Evolutionary conservation across 2,329 filamentous ascomycete genomes (phyloP).

Genomic region (Leptographium wingfieldii): DNA sequence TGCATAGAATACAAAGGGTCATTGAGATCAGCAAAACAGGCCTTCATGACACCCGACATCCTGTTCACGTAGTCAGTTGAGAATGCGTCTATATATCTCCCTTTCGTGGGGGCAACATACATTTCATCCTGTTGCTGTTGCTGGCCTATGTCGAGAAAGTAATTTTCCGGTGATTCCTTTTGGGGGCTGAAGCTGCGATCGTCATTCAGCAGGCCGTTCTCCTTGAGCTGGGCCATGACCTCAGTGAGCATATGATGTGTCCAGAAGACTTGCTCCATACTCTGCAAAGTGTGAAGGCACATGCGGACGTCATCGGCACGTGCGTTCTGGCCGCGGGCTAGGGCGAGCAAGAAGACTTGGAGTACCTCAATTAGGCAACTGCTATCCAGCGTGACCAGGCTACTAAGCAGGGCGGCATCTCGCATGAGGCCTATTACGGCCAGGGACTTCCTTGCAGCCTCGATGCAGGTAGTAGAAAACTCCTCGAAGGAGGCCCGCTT

Average conservation of each 20-base stretch:
- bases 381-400: slow-evolving; percentile 14
- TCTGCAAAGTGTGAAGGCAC: slow-evolving; percentile 14
- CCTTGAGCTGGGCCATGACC: slow-evolving; percentile 16
- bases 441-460: slow-evolving; percentile 13
- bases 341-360: slow-evolving; percentile 16
- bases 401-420: slow-evolving; percentile 12
- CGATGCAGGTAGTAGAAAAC: slow-evolving; percentile 13
- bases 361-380: slow-evolving; percentile 14
- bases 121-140: slow-evolving; percentile 6
- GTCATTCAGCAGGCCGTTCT: slow-evolving; percentile 13
- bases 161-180: slow-evolving; percentile 9
- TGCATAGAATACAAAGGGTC: slow-evolving; percentile 10
- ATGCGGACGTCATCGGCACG: slow-evolving; percentile 8
- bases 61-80: background rate
- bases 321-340: background rate
- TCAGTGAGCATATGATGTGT: slow-evolving; percentile 14
- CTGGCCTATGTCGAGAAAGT: slow-evolving; percentile 11
- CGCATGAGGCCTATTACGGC: slow-evolving; percentile 13
- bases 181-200: slow-evolving; percentile 12
- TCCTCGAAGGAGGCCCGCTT: slow-evolving; percentile 14
- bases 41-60: slow-evolving; percentile 12
- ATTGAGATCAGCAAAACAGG: slow-evolving; percentile 12
- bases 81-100: background rate
- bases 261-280: slow-evolving; percentile 18
- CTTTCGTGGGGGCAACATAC: background rate